Conservation (phyloP, 148 eudicot genomes). For the Silene latifolia region DNA sequence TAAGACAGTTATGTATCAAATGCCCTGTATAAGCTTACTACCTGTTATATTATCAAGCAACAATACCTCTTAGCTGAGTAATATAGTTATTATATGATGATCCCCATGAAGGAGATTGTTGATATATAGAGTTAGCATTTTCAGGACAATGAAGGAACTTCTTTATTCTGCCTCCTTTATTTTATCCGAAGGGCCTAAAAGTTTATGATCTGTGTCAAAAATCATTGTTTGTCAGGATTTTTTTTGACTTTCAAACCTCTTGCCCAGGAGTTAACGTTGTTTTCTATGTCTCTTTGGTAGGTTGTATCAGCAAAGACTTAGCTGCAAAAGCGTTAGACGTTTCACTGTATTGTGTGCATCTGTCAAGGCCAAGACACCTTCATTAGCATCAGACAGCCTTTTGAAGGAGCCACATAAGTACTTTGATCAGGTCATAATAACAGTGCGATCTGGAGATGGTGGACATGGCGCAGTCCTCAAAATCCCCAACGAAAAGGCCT, state of each 20-base stretch:
- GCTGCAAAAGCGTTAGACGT: constrained; percentile 13
- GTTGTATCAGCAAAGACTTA: constrained; percentile 28
- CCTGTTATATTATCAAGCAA: not conserved
- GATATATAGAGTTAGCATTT: not conserved
- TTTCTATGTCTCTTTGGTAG: constrained; percentile 30
- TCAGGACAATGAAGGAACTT: not conserved
- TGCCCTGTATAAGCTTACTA: not conserved
- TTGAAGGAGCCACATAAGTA: constrained; percentile 82
- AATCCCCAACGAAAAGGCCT: constrained; percentile 47
- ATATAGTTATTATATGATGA: not conserved
- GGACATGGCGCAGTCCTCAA: constrained; percentile 85
- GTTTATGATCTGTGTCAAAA: not conserved
- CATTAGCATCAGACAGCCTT: constrained; percentile 40
- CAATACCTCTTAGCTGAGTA: not conserved
- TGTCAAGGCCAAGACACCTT: constrained; percentile 55
- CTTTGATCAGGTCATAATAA: constrained; percentile 79
- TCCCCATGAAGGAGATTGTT: not conserved
- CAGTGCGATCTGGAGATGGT: constrained; percentile 95
- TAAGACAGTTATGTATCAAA: not conserved
- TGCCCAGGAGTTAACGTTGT: constrained; percentile 1
- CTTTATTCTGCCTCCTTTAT: not conserved
- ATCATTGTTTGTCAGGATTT: not conserved
- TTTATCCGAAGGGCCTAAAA: not conserved
- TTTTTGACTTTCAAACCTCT: constrained; percentile 3
- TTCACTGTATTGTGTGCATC: constrained; percentile 39